Evolutionary conservation across 495 filamentous ascomycete genomes (phyloP), one percentile per base, ranked within the genome.

Genomic region (Terfezia claveryi): DNA sequence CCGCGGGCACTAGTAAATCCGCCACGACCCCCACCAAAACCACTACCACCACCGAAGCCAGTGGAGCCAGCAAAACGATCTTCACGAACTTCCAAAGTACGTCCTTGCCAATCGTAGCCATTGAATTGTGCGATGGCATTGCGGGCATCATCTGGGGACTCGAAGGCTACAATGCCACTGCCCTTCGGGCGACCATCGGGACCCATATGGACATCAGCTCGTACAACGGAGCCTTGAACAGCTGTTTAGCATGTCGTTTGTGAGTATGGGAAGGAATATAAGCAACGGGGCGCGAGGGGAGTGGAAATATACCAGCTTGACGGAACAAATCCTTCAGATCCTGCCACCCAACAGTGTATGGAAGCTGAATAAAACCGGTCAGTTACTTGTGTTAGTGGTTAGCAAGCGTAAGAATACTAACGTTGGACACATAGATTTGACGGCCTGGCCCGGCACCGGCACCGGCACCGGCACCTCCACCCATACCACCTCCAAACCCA

Each of bases 281-380:
- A 51, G 37, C 49, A 53, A 51, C 37, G 10, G 36, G 23, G 50
- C n/a, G 27, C 58, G 50, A 38, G 49, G 44, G 56, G 36, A 77
- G 14, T 14, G 41, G 41, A 20, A 20, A 14, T 82, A 77, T 77
- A 94, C 91, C 85, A 72, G 91, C 86, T 76, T 95, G 87, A 64
- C 91, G 87, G 77, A 98, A 98, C 60, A 98, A 74, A 70, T 98
- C 91, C 74, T 98, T 98, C 67, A 98, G 71, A 69, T 98, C 91
- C 74, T 98, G 91, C 91, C 91, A 98, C 68, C 92, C 91, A 63
- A 93, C 85, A 53, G 82, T 94, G 74, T 85, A 98, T 32, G 91
- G 91, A 62, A 98, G 85, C 91, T 98, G 72, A 51, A 63, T 55
- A 27, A 51, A 20, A 36, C 58, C 49, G 57, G 67, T 72, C 53